phyloP scores from a whole-genome alignment of 1,139 yeast genomes.

The Lipomyces yarrowii region DNA sequence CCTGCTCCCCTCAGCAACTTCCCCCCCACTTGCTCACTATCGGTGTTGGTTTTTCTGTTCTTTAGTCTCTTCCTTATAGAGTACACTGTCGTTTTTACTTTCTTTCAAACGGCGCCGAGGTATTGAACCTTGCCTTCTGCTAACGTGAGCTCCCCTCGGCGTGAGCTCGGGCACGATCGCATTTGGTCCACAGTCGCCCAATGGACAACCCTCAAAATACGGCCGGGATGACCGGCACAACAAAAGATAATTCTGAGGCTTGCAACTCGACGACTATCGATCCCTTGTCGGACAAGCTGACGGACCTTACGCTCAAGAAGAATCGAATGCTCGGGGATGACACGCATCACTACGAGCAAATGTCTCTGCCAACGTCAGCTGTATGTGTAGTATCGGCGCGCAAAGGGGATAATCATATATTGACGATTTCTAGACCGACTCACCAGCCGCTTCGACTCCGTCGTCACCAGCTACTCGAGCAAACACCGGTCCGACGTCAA shows the following conservation, averaged over 20 bases:
- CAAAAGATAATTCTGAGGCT: neutral
- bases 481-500: constrained; percentile 14
- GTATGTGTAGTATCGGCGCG: constrained; percentile 21
- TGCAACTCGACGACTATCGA: constrained; percentile 11
- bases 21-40: neutral
- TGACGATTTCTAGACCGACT: neutral
- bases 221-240: neutral
- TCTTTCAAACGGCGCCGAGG: neutral
- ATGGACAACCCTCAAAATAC: neutral
- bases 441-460: constrained; percentile 21
- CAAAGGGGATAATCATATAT: neutral
- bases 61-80: neutral
- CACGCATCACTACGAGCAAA: constrained; percentile 40
- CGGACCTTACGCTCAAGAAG: constrained; percentile 35
- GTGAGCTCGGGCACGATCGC: neutral
- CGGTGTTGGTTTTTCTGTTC: neutral
- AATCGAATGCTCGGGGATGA: constrained; percentile 38
- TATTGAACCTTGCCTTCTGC: neutral
- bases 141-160: neutral
- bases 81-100: neutral
- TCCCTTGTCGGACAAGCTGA: constrained; percentile 27
- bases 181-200: neutral
- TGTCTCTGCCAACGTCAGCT: constrained; percentile 41
- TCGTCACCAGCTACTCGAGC: constrained; percentile 21
- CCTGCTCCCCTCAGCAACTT: neutral